Evolutionary conservation across 1,284 basidiomycete species (phyloP).

Genomic region (Sphaerobolus stellatus): DNA sequence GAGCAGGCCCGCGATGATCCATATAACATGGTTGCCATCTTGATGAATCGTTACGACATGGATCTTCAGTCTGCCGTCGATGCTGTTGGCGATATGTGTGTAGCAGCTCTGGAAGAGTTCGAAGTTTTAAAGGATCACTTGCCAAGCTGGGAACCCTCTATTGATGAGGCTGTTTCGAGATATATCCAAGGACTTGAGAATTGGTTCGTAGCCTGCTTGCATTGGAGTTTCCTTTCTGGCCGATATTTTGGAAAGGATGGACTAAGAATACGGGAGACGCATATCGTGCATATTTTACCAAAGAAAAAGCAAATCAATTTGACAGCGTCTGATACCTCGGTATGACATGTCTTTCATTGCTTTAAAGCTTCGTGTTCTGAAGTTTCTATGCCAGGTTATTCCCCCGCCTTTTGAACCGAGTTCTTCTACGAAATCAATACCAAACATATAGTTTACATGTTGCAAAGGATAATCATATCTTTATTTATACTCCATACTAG

Average conservation of each 20-base stretch:
- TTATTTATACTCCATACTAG: no score
- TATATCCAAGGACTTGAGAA: constrained; percentile 31
- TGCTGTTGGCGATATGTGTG: constrained; percentile 28
- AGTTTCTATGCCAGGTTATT: no score
- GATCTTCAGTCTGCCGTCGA: constrained; percentile 30
- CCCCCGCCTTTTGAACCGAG: no score
- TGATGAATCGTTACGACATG: constrained; percentile 26
- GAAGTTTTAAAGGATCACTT: constrained; percentile 20
- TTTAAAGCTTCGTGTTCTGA: no score
- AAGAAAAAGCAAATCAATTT: no score
- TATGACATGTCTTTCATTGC: no score
- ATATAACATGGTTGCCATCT: constrained; percentile 31
- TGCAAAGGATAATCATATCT: no score
- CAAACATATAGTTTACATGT: no score
- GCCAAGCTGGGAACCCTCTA: constrained; percentile 28
- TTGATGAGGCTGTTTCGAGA: constrained; percentile 20
- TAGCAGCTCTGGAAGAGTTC: constrained; percentile 26
- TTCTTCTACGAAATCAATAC: no score
- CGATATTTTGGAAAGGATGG: constrained; percentile 43
- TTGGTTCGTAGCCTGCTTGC: constrained; percentile 40
- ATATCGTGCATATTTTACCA: constrained; percentile 29
- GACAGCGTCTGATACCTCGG: no score
- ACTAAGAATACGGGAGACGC: constrained; percentile 31
- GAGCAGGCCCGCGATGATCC: constrained; percentile 43
- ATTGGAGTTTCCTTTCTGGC: constrained; percentile 42